Base-by-base conservation (phyloP, 1,284 basidiomycete species). In the Pterulicium gracile region DNA sequence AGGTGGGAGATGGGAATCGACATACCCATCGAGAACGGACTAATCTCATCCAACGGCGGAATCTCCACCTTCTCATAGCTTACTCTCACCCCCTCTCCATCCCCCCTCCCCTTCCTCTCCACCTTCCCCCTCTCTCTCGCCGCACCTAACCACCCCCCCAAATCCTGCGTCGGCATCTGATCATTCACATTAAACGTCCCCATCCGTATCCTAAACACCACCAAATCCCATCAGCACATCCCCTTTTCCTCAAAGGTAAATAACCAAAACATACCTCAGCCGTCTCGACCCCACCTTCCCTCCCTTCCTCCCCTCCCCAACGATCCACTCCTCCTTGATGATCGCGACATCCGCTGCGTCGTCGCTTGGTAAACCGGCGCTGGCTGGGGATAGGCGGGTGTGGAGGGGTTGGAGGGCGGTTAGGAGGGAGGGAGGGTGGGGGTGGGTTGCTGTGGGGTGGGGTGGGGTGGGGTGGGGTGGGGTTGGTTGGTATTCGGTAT, bases 141-240 rank as follows among this genome's bases (percentile, higher is more conserved):
- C 64, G 54, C 7, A 78, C 55, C 36, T 10, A 39, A 17, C 75
- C 77, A 79, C 1, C 65, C 54, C 15, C 67, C 65, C 4, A 88
- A 61, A 54, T 85, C 80, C 52, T 86, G 81, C 4, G 80, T 76
- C 2, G 85, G 83, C 24, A 72, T 51, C 54, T 78, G 79, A 0
- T 82, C 85, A 53, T 87, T 86, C 36, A 88, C 85, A 53, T 88
- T 88, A 64, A 88, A 88, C 1, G 81, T 84, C 14, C 85, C 84
- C 14, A 85, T 51, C 2, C 82, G 76, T 44, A 88, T 56, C 36
- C 78, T 81, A 50, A 24, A 14, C 2, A 46, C 46, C 24, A 7
- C n/a, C 13, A 13, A 23, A 49, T 23, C 14, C 22, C 47, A 36
- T 20, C 35, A 4, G 17, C 40, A 40, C 17, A 41, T 45, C 7